Conservation (phyloP, 192 early-diverging fungal species). For the Backusella westeae region DNA sequence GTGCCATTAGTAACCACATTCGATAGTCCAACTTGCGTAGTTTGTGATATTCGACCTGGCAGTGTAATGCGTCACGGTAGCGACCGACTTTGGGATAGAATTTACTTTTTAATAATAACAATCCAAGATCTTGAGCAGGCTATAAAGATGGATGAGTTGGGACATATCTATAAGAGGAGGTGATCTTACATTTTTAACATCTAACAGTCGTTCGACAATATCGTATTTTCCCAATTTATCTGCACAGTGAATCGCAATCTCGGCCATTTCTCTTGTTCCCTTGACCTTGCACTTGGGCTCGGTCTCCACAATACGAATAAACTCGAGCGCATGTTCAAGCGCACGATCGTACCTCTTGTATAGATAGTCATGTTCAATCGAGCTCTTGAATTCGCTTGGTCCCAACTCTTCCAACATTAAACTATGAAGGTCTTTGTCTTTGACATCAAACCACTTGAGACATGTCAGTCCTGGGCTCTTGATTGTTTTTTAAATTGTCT, state of each 20-base stretch:
- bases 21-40: constrained; percentile 24
- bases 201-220: constrained; percentile 13
- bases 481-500: background rate
- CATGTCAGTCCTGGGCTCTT: background rate
- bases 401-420: constrained; percentile 26
- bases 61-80: constrained; percentile 12
- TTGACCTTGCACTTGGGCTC: constrained; percentile 36
- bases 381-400: constrained; percentile 22
- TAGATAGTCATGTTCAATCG: constrained; percentile 32
- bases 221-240: constrained; percentile 25
- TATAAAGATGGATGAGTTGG: background rate
- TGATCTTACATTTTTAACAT: constrained; percentile 16
- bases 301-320: constrained; percentile 12
- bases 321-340: constrained; percentile 11
- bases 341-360: constrained; percentile 27
- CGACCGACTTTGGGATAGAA: constrained; percentile 23
- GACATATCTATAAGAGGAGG: background rate
- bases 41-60: constrained; percentile 15
- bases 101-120: constrained; percentile 12
- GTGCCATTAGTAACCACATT: constrained; percentile 23
- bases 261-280: constrained; percentile 42
- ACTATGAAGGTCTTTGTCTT: background rate
- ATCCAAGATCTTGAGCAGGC: constrained; percentile 21
- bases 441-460: constrained; percentile 28
- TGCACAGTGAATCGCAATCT: constrained; percentile 41